Evolutionary conservation across 805 yeast genomes (phyloP).

Genomic region (Hyphopichia homilentoma): DNA sequence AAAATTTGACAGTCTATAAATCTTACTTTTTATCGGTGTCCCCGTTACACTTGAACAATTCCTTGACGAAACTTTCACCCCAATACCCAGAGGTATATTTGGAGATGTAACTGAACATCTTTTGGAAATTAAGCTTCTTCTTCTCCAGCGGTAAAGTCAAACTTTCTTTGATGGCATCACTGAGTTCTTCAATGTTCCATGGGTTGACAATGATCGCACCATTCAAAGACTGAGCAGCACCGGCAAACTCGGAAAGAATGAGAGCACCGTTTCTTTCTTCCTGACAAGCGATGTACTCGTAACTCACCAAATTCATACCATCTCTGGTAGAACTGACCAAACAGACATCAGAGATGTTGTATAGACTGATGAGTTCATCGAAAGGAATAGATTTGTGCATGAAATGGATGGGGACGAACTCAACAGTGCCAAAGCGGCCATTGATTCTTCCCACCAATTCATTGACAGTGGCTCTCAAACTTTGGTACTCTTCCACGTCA

Average conservation of each 20-base stretch:
- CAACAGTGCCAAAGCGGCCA: slow-evolving; percentile 94
- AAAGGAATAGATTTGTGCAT: slow-evolving; percentile 90
- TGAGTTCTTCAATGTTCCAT: slow-evolving; percentile 95
- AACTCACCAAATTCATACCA: slow-evolving; percentile 96
- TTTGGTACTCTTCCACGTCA: slow-evolving; percentile 97
- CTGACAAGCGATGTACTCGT: slow-evolving; percentile 97
- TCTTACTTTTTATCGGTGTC: slow-evolving; percentile 1
- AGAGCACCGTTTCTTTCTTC: slow-evolving; percentile 79
- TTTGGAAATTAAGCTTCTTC: slow-evolving; percentile 71
- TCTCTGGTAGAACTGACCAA: slow-evolving; percentile 92
- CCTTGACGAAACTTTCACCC: slow-evolving; percentile 96
- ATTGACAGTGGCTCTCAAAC: slow-evolving; percentile 87
- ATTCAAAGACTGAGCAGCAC: slow-evolving; percentile 97
- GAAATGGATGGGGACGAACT: slow-evolving; percentile 96
- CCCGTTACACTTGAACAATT: slow-evolving; percentile 50
- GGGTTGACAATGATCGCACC: slow-evolving; percentile 95
- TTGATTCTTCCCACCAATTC: slow-evolving; percentile 95
- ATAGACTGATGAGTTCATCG: slow-evolving; percentile 85
- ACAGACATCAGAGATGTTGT: slow-evolving; percentile 84
- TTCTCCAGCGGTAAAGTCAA: slow-evolving; percentile 83
- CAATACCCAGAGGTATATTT: slow-evolving; percentile 95
- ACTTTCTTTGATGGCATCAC: slow-evolving; percentile 81
- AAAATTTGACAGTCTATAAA: no score
- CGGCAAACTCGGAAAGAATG: slow-evolving; percentile 92
- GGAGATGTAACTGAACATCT: slow-evolving; percentile 80